These are phyloP conservation scores for Fusarium sp. DNA, from an alignment of 2,329 filamentous ascomycete species.

Conservation along the genomic window DNA sequence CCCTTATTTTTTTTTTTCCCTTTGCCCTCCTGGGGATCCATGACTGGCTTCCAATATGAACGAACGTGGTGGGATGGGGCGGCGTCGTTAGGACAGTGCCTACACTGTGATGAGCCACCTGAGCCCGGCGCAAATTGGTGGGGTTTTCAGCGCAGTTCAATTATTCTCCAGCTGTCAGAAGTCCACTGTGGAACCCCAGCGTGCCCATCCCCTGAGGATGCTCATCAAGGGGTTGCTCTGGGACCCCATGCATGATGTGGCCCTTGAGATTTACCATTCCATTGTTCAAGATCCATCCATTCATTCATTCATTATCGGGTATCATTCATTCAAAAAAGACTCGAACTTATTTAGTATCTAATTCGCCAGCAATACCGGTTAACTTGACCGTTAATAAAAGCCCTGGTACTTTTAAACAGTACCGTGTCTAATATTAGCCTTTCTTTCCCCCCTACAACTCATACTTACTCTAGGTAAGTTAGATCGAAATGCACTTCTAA, in stretches of 20 bases:
- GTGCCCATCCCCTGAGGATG: slow-evolving; percentile 32
- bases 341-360: not conserved
- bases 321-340: not conserved
- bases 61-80: slow-evolving; percentile 13
- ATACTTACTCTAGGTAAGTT: slow-evolving; percentile 1
- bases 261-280: not conserved
- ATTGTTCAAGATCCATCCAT: not conserved
- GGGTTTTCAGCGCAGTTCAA: slow-evolving; percentile 27
- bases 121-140: slow-evolving; percentile 26
- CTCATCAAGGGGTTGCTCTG: not conserved
- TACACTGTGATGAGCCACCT: slow-evolving; percentile 29
- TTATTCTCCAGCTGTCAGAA: slow-evolving; percentile 20
- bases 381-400: not conserved
- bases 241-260: not conserved
- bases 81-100: slow-evolving; percentile 7
- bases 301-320: not conserved
- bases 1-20: slow-evolving; percentile 32
- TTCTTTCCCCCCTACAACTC: not conserved
- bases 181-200: slow-evolving; percentile 27
- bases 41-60: not conserved
- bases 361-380: slow-evolving; percentile 1
- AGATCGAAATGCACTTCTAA: slow-evolving; percentile 25
- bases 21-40: not conserved
- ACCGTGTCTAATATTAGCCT: slow-evolving; percentile 26
- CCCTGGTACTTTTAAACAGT: not conserved